phyloP scores from a whole-genome alignment of 352 stramenopile species.

The Pythium brassicae region DNA sequence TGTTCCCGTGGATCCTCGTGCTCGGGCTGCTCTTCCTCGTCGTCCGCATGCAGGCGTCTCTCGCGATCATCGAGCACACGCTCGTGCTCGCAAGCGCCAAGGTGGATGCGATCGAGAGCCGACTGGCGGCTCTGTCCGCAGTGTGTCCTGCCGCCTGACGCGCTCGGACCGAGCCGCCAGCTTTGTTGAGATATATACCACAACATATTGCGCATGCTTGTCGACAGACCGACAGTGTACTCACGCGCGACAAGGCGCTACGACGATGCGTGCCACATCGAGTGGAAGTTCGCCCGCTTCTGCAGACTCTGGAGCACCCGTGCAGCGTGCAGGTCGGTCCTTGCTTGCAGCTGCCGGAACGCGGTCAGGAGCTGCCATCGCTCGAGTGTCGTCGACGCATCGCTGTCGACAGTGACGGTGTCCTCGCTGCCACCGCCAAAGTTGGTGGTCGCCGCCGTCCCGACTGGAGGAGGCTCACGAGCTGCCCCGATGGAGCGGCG shows the following conservation, averaged over 20 bases:
- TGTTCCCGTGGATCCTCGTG: slow-evolving; percentile 72
- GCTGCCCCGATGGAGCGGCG: slow-evolving; percentile 1
- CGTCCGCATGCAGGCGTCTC: slow-evolving; percentile 45
- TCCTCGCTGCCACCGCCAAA: neutral
- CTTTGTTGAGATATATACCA: slow-evolving; percentile 5
- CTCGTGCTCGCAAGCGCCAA: slow-evolving; percentile 37
- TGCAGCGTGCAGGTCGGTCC: slow-evolving; percentile 7
- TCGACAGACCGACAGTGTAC: neutral
- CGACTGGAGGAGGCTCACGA: neutral
- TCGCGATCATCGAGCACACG: slow-evolving; percentile 56
- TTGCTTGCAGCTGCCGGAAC: slow-evolving; percentile 25
- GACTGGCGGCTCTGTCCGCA: slow-evolving; percentile 14
- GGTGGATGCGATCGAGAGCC: slow-evolving; percentile 29
- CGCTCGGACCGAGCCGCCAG: neutral
- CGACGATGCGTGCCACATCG: slow-evolving; percentile 25
- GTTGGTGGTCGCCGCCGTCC: neutral
- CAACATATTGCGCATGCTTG: neutral
- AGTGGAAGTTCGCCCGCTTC: slow-evolving; percentile 41
- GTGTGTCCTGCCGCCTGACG: slow-evolving; percentile 16
- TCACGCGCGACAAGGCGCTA: neutral
- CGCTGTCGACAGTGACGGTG: slow-evolving; percentile 3
- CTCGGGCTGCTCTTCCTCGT: slow-evolving; percentile 58
- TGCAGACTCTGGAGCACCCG: slow-evolving; percentile 22
- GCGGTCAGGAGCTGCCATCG: slow-evolving; percentile 25
- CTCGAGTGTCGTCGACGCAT: slow-evolving; percentile 6